phyloP scores from a whole-genome alignment of 2,329 filamentous ascomycete species.

The Passalora sequoiae region DNA sequence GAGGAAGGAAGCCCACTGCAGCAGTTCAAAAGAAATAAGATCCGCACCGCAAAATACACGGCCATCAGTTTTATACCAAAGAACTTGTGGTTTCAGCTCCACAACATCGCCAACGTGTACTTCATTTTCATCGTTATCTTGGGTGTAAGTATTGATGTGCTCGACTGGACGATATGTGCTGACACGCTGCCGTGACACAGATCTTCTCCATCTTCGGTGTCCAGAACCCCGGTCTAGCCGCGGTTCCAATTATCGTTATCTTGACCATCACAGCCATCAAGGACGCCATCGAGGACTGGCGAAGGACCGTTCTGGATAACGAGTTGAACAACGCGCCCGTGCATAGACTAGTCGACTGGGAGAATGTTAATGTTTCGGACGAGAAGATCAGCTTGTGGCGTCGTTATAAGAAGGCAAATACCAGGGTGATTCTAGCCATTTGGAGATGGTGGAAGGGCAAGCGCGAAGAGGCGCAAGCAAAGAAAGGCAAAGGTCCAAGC shows the following conservation, averaged over 20 bases:
- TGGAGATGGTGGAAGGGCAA: conserved; percentile 45
- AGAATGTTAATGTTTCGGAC: conserved; percentile 87
- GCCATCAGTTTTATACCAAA: conserved; percentile 92
- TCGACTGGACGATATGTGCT: background rate
- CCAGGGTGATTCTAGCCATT: conserved; percentile 55
- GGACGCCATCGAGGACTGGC: conserved; percentile 92
- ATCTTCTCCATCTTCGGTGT: conserved; percentile 95
- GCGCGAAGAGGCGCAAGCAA: conserved; percentile 38
- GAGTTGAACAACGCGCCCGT: conserved; percentile 95
- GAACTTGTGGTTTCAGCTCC: conserved; percentile 96
- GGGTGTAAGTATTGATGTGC: conserved; percentile 60
- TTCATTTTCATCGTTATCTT: conserved; percentile 96
- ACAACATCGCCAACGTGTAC: conserved; percentile 97
- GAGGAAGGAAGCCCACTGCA: conserved; percentile 70
- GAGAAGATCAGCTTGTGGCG: conserved; percentile 85
- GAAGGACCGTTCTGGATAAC: conserved; percentile 83
- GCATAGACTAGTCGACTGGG: conserved; percentile 80
- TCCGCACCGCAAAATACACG: conserved; percentile 95
- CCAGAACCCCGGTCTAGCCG: conserved; percentile 79
- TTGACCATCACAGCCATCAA: conserved; percentile 83
- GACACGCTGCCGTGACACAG: conserved; percentile 35
- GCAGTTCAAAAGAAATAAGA: conserved; percentile 85
- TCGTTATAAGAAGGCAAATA: conserved; percentile 80
- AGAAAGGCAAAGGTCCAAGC: conserved; percentile 46
- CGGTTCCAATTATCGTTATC: conserved; percentile 90